These are phyloP conservation scores for Pouteria glomerata DNA, from an alignment of 148 eudicot genomes.

Conservation along the genomic window DNA sequence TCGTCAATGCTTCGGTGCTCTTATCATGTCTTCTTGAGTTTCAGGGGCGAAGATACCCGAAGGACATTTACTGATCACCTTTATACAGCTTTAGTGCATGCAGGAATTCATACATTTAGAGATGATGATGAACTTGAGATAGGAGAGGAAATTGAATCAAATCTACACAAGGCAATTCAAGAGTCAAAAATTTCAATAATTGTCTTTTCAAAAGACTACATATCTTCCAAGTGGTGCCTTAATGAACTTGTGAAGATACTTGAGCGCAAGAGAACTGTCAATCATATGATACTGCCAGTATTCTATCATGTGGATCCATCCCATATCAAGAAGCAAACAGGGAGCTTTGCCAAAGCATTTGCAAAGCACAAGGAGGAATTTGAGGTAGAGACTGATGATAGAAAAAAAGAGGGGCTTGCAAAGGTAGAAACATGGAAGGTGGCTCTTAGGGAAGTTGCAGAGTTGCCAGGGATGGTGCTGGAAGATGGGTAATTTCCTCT, in stretches of 20 bases:
- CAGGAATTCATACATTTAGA: not conserved
- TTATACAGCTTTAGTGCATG: not conserved
- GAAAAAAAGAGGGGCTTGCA: not conserved
- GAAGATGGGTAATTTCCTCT: not conserved
- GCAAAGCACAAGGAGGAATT: not conserved
- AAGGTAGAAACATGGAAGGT: not conserved
- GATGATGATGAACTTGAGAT: not conserved
- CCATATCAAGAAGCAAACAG: not conserved
- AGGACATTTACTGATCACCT: not conserved
- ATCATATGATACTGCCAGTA: not conserved
- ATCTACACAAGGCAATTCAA: not conserved
- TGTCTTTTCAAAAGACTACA: not conserved
- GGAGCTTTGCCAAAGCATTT: not conserved
- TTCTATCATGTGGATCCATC: constrained; percentile 5
- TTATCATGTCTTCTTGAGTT: not conserved
- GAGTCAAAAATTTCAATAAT: not conserved
- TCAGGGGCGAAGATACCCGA: not conserved
- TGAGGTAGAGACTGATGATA: not conserved
- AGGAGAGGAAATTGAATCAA: not conserved
- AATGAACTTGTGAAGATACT: constrained; percentile 2
- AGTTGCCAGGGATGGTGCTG: not conserved
- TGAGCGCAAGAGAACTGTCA: not conserved
- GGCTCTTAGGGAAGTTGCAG: not conserved
- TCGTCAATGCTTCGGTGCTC: not conserved
- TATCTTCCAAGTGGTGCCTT: constrained; percentile 1